Base-by-base conservation (phyloP, 306 rosid species). In the Pyrus betulifolia region DNA sequence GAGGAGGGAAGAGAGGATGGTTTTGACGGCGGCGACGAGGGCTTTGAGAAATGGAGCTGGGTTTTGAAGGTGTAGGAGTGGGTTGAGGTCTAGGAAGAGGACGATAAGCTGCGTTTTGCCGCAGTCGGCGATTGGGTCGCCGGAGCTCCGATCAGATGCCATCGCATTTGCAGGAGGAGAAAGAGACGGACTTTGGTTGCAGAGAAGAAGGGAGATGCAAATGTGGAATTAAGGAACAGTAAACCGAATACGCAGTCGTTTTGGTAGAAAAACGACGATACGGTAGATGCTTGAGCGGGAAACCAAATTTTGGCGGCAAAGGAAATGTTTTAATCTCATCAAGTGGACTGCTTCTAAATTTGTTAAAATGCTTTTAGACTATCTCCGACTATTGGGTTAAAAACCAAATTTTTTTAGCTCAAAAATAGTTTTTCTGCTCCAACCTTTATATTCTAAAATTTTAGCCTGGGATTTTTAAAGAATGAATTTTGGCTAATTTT, bases 31-130 rank as follows among this genome's bases (percentile, higher is more conserved):
- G 55, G 82, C 21, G 77, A 87, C 46, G 38, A 91, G 40, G n/a
- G 87, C 69, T 25, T 62, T 66, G 71, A 83, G 72, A n/a, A 68
- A 90, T 8, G 67, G 81, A 2, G 80, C 18, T n/a, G 85, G 78
- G 46, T 83, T 19, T 17, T 46, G 74, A 59, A 83, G 80, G n/a
- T 79, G 70, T 19, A 83, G 81, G 28, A 89, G 86, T 21, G 93
- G 91, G 62, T 87, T 74, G 0, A 89, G 80, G 78, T 91, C 98
- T 2, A 91, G 72, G 35, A 93, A 88, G 3, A 93, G 87, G 19
- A 93, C 86, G 17, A 89, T 69, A 11, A 89, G 93, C 42, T 87
- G 88, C 25, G 92, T 91, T 31, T 69, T 67, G 31, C 83, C 33
- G 93, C 79, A 93, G 46, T 27, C 63, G 12, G 84, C 61, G 19